phyloP scores from a whole-genome alignment of 495 filamentous ascomycete genomes.

The Tuber brumale region DNA sequence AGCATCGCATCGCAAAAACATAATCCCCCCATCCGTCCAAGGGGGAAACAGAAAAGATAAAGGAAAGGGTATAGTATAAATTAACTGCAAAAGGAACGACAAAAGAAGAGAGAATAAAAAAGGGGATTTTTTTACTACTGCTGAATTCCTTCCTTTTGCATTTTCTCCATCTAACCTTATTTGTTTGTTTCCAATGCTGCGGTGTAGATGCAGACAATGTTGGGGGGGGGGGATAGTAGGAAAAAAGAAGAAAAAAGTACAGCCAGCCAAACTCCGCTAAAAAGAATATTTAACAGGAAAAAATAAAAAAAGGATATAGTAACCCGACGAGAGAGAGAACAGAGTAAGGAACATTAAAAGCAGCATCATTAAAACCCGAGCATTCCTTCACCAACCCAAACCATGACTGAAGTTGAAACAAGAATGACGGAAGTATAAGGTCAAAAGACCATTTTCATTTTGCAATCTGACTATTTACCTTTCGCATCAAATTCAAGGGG shows the following conservation, averaged over 20 bases:
- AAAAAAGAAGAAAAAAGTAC: not conserved
- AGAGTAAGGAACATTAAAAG: conserved; percentile 6
- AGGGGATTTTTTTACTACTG: not conserved
- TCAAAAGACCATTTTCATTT: not conserved
- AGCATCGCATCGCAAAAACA: not conserved
- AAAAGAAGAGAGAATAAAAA: not conserved
- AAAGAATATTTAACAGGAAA: conserved; percentile 38
- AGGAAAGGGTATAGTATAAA: not conserved
- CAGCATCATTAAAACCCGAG: conserved; percentile 34
- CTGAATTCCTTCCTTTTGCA: not conserved
- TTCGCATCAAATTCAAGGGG: conserved; percentile 17
- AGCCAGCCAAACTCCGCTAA: conserved; percentile 36
- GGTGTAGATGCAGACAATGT: not conserved
- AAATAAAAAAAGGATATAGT: conserved; percentile 13
- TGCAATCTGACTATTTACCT: not conserved
- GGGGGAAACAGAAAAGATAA: not conserved
- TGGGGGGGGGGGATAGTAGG: not conserved
- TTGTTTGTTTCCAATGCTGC: not conserved
- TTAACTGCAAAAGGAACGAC: not conserved
- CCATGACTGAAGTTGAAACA: conserved; percentile 21
- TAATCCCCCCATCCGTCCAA: not conserved
- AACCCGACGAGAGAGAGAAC: not conserved
- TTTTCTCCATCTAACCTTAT: not conserved
- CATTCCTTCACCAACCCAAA: conserved; percentile 27
- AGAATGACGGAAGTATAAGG: conserved; percentile 15